phyloP scores from a whole-genome alignment of 805 yeast species.

The Teunomyces pallodes region DNA sequence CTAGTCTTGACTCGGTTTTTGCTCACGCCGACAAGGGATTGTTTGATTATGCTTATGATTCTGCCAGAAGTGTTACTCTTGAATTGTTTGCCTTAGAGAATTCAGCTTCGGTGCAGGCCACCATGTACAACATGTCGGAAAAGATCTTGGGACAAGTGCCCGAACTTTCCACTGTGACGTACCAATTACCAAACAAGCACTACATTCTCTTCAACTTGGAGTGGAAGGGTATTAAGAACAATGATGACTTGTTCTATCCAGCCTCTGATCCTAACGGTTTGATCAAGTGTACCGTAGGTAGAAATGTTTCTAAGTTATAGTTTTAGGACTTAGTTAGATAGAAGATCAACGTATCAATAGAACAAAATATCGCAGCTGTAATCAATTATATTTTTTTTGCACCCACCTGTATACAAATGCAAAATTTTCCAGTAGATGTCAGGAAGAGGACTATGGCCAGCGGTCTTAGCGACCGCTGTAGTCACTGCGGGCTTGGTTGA shows the following conservation, averaged over 20 bases:
- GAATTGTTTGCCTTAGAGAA: slow-evolving; percentile 79
- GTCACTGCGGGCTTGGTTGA: slow-evolving; percentile 37
- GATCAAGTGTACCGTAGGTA: slow-evolving; percentile 82
- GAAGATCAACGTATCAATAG: not conserved
- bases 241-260: slow-evolving; percentile 85
- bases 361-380: too few relatives aligned
- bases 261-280: slow-evolving; percentile 90
- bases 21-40: slow-evolving; percentile 55
- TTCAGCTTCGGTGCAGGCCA: slow-evolving; percentile 94
- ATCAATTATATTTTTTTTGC: not conserved
- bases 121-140: slow-evolving; percentile 90
- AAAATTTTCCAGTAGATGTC: slow-evolving; percentile 2
- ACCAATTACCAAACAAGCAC: slow-evolving; percentile 88
- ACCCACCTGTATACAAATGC: slow-evolving; percentile 2
- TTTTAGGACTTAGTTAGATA: slow-evolving; percentile 15
- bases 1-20: slow-evolving; percentile 49
- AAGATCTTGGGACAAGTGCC: slow-evolving; percentile 61
- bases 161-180: slow-evolving; percentile 62
- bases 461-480: slow-evolving; percentile 28
- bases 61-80: slow-evolving; percentile 67
- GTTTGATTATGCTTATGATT: slow-evolving; percentile 63
- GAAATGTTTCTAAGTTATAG: slow-evolving; percentile 55
- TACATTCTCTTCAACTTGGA: slow-evolving; percentile 75
- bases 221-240: slow-evolving; percentile 82
- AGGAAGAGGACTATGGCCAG: slow-evolving; percentile 5